Percentiles rank a stretch among this genome's conserved stretches.
These are phyloP conservation scores for Croton setiger DNA, from an alignment of 441 rosid genomes.

Conservation along the genomic window DNA sequence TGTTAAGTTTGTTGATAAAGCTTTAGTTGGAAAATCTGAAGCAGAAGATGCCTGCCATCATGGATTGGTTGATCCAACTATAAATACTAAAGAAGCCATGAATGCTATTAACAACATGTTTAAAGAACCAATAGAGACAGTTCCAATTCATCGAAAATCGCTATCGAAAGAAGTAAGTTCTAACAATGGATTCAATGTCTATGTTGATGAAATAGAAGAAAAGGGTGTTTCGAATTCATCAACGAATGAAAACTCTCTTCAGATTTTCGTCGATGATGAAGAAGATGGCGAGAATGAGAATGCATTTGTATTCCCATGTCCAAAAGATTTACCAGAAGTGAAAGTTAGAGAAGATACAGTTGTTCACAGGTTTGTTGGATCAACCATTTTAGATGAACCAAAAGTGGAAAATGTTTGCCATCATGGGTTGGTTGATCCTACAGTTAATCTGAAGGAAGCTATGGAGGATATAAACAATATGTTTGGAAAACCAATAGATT, in stretches of 20 bases:
- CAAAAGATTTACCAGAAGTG: conserved; percentile 50
- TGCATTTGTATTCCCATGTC: conserved; percentile 58
- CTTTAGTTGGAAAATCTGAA: conserved; percentile 69
- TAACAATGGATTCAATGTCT: conserved; percentile 47
- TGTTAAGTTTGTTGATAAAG: conserved; percentile 63
- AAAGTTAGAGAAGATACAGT: conserved; percentile 87
- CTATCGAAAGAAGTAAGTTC: conserved; percentile 32
- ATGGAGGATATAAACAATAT: conserved; percentile 92
- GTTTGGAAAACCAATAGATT: conserved; percentile 97
- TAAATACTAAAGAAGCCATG: conserved; percentile 86
- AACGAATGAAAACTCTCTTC: conserved; percentile 39
- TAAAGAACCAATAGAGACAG: conserved; percentile 70
- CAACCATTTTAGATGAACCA: conserved; percentile 77
- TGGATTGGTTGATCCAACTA: conserved; percentile 83
- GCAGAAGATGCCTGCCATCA: conserved; percentile 84
- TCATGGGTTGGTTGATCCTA: conserved; percentile 97
- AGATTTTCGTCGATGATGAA: conserved; percentile 67
- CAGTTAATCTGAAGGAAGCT: conserved; percentile 95
- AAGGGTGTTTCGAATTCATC: conserved; percentile 11
- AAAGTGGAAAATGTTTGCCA: conserved; percentile 89
- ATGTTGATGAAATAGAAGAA: conserved; percentile 47
- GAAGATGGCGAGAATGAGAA: conserved; percentile 37
- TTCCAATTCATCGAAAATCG: conserved; percentile 44
- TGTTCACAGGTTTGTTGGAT: conserved; percentile 81
- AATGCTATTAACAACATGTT: conserved; percentile 79